Percentiles rank a stretch among this genome's conserved stretches.
Evolutionary conservation across 805 yeast species (phyloP).

Genomic region (Yarrowia sp.): DNA sequence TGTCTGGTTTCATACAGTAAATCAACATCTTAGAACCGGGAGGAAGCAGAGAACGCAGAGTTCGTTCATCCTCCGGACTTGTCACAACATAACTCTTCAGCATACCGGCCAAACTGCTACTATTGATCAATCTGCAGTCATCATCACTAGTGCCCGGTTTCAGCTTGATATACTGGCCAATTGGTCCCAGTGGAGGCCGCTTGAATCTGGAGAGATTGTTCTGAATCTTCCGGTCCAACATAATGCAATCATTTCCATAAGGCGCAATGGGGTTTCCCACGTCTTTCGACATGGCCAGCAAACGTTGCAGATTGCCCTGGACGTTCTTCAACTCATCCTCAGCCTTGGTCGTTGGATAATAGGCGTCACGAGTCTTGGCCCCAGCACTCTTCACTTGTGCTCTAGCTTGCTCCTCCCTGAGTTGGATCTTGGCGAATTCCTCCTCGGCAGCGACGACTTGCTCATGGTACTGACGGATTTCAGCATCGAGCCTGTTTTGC

Average conservation of each 20-base stretch:
- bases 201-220: neutral
- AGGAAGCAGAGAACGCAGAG: neutral
- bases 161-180: conserved; percentile 13
- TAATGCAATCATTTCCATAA: neutral
- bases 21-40: neutral
- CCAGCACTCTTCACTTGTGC: neutral
- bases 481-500: neutral
- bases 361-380: neutral
- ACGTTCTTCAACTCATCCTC: neutral
- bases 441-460: neutral
- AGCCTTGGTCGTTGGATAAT: neutral
- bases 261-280: conserved; percentile 7
- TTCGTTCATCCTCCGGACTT: neutral
- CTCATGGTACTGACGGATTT: neutral
- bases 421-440: neutral
- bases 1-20: neutral
- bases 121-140: neutral
- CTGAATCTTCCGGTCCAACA: neutral
- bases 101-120: neutral
- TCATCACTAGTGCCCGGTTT: neutral
- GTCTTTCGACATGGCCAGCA: neutral
- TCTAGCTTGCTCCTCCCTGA: neutral
- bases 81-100: neutral
- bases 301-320: neutral
- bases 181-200: neutral